phyloP scores from a whole-genome alignment of 805 yeast species.

The Sugiyamaella smithiae region DNA sequence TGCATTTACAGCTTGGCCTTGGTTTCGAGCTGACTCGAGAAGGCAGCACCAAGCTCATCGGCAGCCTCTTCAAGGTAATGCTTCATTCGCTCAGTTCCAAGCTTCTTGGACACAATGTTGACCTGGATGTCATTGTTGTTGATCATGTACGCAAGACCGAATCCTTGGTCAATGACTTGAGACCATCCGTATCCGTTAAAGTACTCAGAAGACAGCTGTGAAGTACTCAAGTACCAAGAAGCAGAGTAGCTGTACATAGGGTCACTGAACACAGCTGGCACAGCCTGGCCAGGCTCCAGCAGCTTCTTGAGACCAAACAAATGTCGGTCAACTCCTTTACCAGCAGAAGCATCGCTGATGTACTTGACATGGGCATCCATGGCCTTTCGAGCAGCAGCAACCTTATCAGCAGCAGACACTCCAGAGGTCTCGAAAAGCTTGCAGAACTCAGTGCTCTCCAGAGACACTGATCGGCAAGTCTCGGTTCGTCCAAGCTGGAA shows the following conservation, averaged over 20 bases:
- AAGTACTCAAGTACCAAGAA: constrained; percentile 84
- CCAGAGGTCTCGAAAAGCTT: constrained; percentile 63
- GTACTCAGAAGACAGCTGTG: constrained; percentile 80
- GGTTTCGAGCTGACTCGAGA: constrained; percentile 37
- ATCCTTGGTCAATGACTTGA: constrained; percentile 90
- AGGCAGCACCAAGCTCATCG: constrained; percentile 69
- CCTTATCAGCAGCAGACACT: constrained; percentile 53
- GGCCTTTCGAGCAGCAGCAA: constrained; percentile 68
- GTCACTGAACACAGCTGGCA: constrained; percentile 69
- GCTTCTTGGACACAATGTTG: constrained; percentile 73
- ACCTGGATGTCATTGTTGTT: constrained; percentile 82
- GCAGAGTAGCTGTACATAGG: constrained; percentile 72
- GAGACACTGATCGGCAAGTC: constrained; percentile 81
- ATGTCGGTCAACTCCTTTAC: constrained; percentile 91
- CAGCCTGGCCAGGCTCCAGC: constrained; percentile 52
- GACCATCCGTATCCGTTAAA: constrained; percentile 96
- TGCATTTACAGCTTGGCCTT: constrained; percentile 38
- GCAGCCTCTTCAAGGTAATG: constrained; percentile 75
- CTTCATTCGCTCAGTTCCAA: constrained; percentile 47
- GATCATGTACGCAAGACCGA: constrained; percentile 91
- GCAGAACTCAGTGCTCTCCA: constrained; percentile 67
- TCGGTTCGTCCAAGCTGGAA: constrained; percentile 91
- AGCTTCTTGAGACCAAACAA: constrained; percentile 81
- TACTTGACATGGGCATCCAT: constrained; percentile 69
- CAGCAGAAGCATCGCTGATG: constrained; percentile 74